Evolutionary conservation across 331 rosid species (phyloP), one percentile per base, ranked within the genome.

Genomic region (Malus hybrid): DNA sequence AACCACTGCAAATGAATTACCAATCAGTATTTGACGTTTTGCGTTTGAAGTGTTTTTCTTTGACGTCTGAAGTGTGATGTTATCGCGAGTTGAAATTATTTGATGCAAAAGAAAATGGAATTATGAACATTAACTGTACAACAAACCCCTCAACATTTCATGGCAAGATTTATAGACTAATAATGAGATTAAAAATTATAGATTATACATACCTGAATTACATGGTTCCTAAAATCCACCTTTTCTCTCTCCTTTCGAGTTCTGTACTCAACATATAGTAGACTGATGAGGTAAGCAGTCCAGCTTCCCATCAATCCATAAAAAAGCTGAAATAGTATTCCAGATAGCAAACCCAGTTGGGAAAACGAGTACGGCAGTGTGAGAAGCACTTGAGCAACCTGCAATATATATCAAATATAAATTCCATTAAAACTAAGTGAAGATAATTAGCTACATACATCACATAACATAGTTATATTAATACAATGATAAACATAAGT

Each of bases 381-480:
- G 70, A 94, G 78, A 68, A 94, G 97, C 81, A 94, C 99, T 89
- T 94, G 99, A 60, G 97, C 99, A 68, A 94, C 99, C 97, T 94
- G 63, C 83, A 91, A 69, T 76, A 10, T 10, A 42, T 42, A 42
- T 10, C 13, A 42, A 57, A 12, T 63, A 20, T 3, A 7, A 74
- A 74, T 63, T 13, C 71, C 66, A 63, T 26, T 73, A 29, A 53
- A 63, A 50, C 29, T 34, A 7, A 58, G 14, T 19, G 10, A 34
- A 50, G 6, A 60, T 63, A 70, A 42, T n/a, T 66, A 36, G 63
- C 52, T 42, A 77, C 69, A 71, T 2, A 24, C 24, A 55, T 20
- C 6, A 50, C 12, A 63, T 68, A 39, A 39, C 46, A 42, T 48
- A 26, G 18, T 24, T 70, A 24, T 11, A 24, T 50, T 30, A 63